phyloP scores from a whole-genome alignment of 225 moss, liverwort and hornwort species.

The Anthoceros angustus region DNA sequence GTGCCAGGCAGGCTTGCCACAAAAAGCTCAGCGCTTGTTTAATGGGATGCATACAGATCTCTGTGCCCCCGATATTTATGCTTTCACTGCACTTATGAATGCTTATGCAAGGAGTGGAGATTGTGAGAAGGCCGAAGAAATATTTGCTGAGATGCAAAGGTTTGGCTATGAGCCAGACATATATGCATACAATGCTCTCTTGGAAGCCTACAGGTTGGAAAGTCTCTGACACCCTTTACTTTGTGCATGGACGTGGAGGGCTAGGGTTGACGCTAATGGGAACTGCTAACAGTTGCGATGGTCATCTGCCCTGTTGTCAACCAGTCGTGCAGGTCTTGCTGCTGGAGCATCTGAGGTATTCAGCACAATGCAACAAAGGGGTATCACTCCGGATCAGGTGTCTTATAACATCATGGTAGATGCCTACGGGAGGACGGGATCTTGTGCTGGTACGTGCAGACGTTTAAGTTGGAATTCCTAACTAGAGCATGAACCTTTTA shows the following conservation, averaged over 20 bases:
- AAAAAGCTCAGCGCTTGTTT: slow-evolving; percentile 60
- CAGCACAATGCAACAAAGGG: slow-evolving; percentile 48
- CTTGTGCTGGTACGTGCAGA: slow-evolving; percentile 29
- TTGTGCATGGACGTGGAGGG: background rate
- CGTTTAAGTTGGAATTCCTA: no score
- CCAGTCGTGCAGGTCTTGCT: slow-evolving; percentile 65
- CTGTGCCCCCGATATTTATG: slow-evolving; percentile 61
- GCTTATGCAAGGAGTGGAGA: slow-evolving; percentile 72
- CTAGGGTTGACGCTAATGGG: background rate
- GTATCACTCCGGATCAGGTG: slow-evolving; percentile 64
- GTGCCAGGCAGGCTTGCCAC: slow-evolving; percentile 50
- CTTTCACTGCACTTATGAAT: slow-evolving; percentile 79
- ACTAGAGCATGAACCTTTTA: background rate
- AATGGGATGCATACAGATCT: slow-evolving; percentile 40
- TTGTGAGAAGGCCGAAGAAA: slow-evolving; percentile 69
- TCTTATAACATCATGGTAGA: slow-evolving; percentile 90
- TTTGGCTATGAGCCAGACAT: slow-evolving; percentile 56
- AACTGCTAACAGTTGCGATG: background rate
- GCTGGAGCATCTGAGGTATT: slow-evolving; percentile 66
- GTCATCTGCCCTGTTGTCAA: background rate
- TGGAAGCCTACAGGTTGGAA: slow-evolving; percentile 71
- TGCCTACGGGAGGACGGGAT: slow-evolving; percentile 60
- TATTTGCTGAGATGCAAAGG: slow-evolving; percentile 45
- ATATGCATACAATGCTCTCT: slow-evolving; percentile 72
- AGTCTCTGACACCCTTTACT: background rate